Conservation (phyloP, 2,329 filamentous ascomycete genomes). For the Chaetomium sp. region DNA sequence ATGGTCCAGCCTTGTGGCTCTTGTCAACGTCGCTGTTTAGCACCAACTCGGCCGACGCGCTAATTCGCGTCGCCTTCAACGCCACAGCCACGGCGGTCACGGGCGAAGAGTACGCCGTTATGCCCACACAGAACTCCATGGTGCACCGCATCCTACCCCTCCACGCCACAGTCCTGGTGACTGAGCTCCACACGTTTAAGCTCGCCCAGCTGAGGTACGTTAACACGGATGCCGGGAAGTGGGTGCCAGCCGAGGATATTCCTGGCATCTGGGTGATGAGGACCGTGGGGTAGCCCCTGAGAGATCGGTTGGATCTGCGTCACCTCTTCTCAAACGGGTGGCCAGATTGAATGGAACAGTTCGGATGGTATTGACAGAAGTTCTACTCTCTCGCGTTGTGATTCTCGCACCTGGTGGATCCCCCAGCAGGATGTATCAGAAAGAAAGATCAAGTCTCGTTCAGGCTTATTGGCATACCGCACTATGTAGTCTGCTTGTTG, state of each 20-base stretch:
- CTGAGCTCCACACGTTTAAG: background rate
- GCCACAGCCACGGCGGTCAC: background rate
- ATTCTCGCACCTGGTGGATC: no score
- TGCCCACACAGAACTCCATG: background rate
- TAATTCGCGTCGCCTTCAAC: background rate
- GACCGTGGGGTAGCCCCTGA: no score
- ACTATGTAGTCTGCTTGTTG: no score
- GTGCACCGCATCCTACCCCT: background rate
- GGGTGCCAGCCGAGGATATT: conserved; percentile 36
- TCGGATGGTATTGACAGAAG: no score
- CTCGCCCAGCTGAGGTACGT: background rate
- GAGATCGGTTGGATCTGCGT: no score
- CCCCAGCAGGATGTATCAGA: no score
- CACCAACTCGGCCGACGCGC: background rate
- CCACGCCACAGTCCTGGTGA: background rate
- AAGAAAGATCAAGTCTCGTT: no score
- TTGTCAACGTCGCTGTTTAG: background rate
- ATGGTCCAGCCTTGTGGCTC: background rate
- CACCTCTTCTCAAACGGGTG: no score
- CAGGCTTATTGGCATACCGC: no score
- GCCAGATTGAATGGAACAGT: no score
- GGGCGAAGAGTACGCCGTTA: background rate
- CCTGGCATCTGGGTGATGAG: no score
- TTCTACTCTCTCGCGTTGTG: no score
- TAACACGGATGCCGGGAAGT: background rate